Evolutionary conservation across 768 basidiomycete genomes (phyloP).

Genomic region (Floccularia luteovirens): DNA sequence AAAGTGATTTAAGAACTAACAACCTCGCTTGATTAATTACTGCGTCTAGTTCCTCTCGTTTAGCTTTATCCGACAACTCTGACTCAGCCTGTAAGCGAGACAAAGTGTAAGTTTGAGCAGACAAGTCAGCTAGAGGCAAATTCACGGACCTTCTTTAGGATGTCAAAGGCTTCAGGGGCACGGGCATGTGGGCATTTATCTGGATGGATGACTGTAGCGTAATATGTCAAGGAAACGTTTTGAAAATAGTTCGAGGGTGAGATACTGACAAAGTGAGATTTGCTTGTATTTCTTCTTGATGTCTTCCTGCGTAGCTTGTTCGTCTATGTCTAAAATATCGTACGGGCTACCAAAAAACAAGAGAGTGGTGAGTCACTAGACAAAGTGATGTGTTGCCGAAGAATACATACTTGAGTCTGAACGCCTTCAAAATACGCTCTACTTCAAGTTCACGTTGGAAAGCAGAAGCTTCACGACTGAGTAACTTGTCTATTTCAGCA

Average conservation of each 20-base stretch:
- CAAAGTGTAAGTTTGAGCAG: background rate
- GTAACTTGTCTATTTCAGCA: conserved; percentile 69
- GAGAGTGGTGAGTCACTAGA: conserved; percentile 4
- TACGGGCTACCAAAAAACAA: conserved; percentile 60
- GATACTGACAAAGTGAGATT: conserved; percentile 68
- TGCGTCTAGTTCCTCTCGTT: conserved; percentile 78
- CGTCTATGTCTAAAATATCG: conserved; percentile 81
- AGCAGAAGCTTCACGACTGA: conserved; percentile 75
- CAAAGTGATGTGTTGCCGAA: background rate
- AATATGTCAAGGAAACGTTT: too few relatives aligned
- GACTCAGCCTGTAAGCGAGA: conserved; percentile 59
- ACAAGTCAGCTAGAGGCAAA: background rate
- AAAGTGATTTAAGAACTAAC: conserved; percentile 53
- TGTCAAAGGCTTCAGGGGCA: conserved; percentile 89
- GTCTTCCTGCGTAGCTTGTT: conserved; percentile 64
- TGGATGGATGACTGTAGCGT: conserved; percentile 83
- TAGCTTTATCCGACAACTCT: conserved; percentile 71
- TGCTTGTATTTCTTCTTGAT: conserved; percentile 88
- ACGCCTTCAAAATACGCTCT: conserved; percentile 86
- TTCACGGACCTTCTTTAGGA: conserved; percentile 76
- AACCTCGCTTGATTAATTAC: conserved; percentile 69
- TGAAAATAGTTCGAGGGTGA: conserved; percentile 2
- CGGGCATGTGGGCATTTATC: conserved; percentile 90
- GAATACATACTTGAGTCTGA: conserved; percentile 84
- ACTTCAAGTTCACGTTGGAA: conserved; percentile 86